Base-by-base conservation (phyloP, 176 grass and related monocot genomes). In the Miscanthus lutarioriparius region DNA sequence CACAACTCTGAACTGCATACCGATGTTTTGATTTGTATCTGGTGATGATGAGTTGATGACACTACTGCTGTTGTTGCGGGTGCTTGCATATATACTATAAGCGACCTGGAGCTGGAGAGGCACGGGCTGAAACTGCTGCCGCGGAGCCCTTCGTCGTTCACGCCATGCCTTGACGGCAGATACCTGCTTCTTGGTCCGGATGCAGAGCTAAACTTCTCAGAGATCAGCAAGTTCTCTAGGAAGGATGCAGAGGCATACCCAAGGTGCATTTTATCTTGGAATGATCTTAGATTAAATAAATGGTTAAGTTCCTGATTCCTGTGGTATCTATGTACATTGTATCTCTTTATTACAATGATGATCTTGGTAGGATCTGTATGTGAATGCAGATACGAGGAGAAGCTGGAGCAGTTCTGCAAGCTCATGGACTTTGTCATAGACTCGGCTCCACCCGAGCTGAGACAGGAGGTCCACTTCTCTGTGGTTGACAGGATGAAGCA, bases 361-460 rank as follows among this genome's bases (percentile, higher is more conserved):
- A 28, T 91, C 74, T 75, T 80, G 43, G 7, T 45, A 33, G 27
- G 10, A 63, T 72, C 10, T 19, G 26, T 76, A 28, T 78, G 33
- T 78, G 14, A 76, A 54, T 86, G 81, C 86, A 98, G 93, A 64
- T 98, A 95, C 27, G 96, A 98, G 84, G 73, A 86, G 88, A 90
- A 94, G 77, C 86, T 95, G 61, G 91, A 92, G 74, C 85, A 87
- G 63, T 98, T 95, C 78, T 98, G 93, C 82, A 87, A 90, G 73
- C 91, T 95, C 82, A 95, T 96, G 96, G 96, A 98, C 91, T 96
- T 92, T 51, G 82, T 96, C 64, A 86, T 98, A 68, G 96, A 98
- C 83, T 92, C 91, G 12, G 77, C 89, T 45, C 85, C 93, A 7
- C 96, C 93, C 1, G 93, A 98, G 84, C 19, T 83, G 63, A 86